phyloP scores from a whole-genome alignment of 2,329 filamentous ascomycete genomes.

The Colletotrichum godetiae region DNA sequence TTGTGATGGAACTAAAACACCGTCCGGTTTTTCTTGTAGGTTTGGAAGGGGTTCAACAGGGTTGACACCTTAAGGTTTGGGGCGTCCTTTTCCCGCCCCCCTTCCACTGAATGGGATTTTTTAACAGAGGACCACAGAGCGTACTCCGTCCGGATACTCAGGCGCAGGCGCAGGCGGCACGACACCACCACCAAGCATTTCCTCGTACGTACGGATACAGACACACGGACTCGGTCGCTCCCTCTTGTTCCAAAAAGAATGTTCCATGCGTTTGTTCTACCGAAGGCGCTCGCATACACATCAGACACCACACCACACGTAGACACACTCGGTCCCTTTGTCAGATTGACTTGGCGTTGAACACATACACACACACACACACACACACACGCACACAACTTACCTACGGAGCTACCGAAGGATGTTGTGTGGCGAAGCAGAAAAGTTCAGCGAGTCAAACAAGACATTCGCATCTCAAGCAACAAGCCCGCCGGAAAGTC shows the following conservation, averaged over 20 bases:
- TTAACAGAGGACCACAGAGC: background rate
- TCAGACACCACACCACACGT: no score
- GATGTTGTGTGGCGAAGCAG: background rate
- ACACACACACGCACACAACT: no score
- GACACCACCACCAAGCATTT: background rate
- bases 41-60: background rate
- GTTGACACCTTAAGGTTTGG: background rate
- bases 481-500: background rate
- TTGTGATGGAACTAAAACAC: no score
- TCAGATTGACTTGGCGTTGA: background rate
- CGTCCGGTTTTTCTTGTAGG: background rate
- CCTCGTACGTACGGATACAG: background rate
- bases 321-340: background rate
- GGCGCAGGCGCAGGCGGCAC: no score
- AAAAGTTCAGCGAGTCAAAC: background rate
- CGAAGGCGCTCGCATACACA: background rate
- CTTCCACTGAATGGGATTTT: background rate
- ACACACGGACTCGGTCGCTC: background rate
- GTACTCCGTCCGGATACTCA: no score
- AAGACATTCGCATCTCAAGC: background rate
- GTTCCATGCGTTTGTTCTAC: conserved; percentile 15
- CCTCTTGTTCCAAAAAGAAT: background rate
- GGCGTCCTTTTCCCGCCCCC: background rate
- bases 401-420: background rate
- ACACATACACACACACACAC: background rate